Conservation (phyloP, 495 filamentous ascomycete genomes). For the Echria macrotheca region DNA sequence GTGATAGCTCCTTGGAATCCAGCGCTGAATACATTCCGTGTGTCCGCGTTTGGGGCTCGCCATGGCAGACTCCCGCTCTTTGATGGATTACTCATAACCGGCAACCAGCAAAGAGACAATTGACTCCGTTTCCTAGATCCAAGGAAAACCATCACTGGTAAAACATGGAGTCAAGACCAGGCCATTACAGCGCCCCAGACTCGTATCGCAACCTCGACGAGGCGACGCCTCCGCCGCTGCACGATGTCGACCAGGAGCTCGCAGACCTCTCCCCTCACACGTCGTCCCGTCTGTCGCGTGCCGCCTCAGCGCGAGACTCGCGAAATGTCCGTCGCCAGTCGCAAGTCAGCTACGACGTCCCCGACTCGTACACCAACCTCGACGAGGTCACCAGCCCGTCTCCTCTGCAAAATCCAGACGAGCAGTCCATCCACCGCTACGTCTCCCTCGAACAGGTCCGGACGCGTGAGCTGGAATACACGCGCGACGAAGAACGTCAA, state of each 20-base stretch:
- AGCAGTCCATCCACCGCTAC: conserved; percentile 27
- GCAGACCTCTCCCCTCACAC: background rate
- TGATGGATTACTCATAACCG: too few relatives aligned
- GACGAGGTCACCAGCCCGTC: conserved; percentile 41
- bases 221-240: background rate
- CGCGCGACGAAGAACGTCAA: background rate
- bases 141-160: too few relatives aligned
- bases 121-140: too few relatives aligned
- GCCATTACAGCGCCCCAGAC: conserved; percentile 14
- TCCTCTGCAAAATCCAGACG: conserved; percentile 41
- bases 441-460: conserved; percentile 26
- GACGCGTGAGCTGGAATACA: conserved; percentile 20
- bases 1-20: too few relatives aligned
- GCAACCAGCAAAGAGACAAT: too few relatives aligned
- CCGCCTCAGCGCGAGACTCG: conserved; percentile 1
- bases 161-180: too few relatives aligned
- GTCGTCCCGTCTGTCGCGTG: background rate
- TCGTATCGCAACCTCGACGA: conserved; percentile 16
- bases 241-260: background rate
- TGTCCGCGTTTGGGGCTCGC: too few relatives aligned
- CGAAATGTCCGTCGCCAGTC: conserved; percentile 14
- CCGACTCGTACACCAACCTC: conserved; percentile 44
- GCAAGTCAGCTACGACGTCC: conserved; percentile 34
- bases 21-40: too few relatives aligned
- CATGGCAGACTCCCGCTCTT: too few relatives aligned